Base-by-base conservation (phyloP, 495 filamentous ascomycete species). In the Aspergillus sclerotiicarbonarius region DNA sequence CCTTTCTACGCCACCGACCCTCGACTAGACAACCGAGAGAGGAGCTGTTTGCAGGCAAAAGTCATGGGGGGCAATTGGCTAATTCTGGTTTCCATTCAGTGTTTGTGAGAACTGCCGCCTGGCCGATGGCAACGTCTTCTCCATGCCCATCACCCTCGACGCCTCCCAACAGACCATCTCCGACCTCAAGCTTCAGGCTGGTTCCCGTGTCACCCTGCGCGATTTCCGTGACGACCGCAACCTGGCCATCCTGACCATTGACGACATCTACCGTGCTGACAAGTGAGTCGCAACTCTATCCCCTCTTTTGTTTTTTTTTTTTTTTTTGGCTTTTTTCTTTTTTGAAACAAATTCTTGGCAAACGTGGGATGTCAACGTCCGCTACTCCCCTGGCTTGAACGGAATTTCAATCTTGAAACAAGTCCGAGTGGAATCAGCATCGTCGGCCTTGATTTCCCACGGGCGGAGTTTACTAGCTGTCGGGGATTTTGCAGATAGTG, bases 151-250 rank as follows among this genome's bases (percentile, higher is more conserved):
- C 67, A 94, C 90, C 62, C 86, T 98, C 56, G 94, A 98, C 73
- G 78, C 93, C 44, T 83, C 82, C 48, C 78, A 90, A 65, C 74
- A 87, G 68, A 81, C 81, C 41, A 90, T 98, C 71, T 76, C 90
- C 35, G 82, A 87, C 61, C 62, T 84, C 32, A 84, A 84, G 33
- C 76, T 98, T 57, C 87, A 91, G 81, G 65, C 90, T 21, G 92
- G 94, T 39, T 76, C 86, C 49, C 85, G 92, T 53, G 78, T 96
- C 62, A 90, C 91, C 37, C 87, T 98, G 41, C 89, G 93, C 53
- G 94, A 98, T 72, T 92, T 96, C 79, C 88, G 94, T 73, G 95
- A 98, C 65, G 94, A 98, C 71, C 84, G 91, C 31, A 94, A 96
- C 72, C 80, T 98, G 61, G 94, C 92, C 57, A 98, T 98, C 65